Evolutionary conservation across 129 eudicot species (phyloP).

Genomic region (Cynara cardunculus): DNA sequence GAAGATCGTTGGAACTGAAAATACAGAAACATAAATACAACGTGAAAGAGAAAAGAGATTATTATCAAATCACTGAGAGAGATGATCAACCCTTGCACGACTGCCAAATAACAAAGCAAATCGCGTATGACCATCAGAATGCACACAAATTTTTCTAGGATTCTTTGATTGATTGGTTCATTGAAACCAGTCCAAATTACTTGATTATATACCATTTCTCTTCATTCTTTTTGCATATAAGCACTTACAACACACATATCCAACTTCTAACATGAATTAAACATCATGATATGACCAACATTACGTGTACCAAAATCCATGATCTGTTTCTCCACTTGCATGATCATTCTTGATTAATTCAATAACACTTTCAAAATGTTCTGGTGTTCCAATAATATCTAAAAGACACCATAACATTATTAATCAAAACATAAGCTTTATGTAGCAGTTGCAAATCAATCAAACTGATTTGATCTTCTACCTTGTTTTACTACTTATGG

Average conservation of each 20-base stretch:
- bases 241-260: background rate
- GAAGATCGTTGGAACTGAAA: no score
- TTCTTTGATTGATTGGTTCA: background rate
- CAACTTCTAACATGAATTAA: background rate
- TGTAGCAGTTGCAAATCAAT: background rate
- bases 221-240: background rate
- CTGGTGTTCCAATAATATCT: background rate
- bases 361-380: no score
- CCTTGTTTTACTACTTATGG: background rate
- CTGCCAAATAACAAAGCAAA: background rate
- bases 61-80: no score
- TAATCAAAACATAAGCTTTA: background rate
- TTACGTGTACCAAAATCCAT: background rate
- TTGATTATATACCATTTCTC: background rate
- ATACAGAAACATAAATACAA: no score
- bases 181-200: background rate
- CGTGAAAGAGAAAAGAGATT: no score
- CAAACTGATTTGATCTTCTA: background rate
- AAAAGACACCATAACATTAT: background rate
- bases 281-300: background rate
- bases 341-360: background rate
- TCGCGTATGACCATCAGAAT: background rate
- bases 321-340: background rate
- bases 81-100: background rate
- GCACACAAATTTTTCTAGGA: background rate